Conservation (phyloP, 1,139 yeast species). For the Meyerozyma sp. region DNA sequence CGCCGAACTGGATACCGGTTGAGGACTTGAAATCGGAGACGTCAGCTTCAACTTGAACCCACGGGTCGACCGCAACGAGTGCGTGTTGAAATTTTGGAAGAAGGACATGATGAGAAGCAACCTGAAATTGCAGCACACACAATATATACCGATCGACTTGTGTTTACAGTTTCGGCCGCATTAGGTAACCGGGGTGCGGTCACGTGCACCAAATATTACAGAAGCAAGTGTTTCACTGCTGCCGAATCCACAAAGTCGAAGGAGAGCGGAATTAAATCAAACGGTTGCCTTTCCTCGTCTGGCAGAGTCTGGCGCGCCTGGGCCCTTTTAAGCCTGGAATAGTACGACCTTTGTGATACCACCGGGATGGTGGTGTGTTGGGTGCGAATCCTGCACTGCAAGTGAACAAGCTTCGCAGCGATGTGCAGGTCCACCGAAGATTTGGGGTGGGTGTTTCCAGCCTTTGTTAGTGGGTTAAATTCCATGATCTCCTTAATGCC, state of each 20-base stretch:
- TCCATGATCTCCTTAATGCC: background rate
- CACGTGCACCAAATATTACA: background rate
- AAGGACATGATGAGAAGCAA: slow-evolving; percentile 31
- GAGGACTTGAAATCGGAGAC: slow-evolving; percentile 41
- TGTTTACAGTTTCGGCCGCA: background rate
- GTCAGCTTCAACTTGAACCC: slow-evolving; percentile 46
- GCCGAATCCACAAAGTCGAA: background rate
- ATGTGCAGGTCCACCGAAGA: background rate
- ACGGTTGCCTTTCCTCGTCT: background rate
- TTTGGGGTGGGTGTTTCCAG: background rate
- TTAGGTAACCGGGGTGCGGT: background rate
- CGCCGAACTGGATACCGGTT: slow-evolving; percentile 28
- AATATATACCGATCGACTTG: background rate
- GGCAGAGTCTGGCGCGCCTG: background rate
- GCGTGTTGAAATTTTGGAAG: slow-evolving; percentile 55
- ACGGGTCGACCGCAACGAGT: slow-evolving; percentile 48
- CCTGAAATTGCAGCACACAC: background rate
- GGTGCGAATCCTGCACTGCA: background rate
- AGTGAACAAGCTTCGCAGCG: background rate
- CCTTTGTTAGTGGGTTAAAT: background rate
- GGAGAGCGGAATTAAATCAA: background rate
- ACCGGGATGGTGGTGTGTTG: background rate
- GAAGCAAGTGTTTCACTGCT: background rate
- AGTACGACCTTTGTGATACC: background rate
- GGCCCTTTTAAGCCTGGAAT: background rate